A percentile compares a stretch with the other conserved stretches of the same genome.
phyloP scores from a whole-genome alignment of 2,329 filamentous ascomycete species.

The Plectosphaerella cucumerina region DNA sequence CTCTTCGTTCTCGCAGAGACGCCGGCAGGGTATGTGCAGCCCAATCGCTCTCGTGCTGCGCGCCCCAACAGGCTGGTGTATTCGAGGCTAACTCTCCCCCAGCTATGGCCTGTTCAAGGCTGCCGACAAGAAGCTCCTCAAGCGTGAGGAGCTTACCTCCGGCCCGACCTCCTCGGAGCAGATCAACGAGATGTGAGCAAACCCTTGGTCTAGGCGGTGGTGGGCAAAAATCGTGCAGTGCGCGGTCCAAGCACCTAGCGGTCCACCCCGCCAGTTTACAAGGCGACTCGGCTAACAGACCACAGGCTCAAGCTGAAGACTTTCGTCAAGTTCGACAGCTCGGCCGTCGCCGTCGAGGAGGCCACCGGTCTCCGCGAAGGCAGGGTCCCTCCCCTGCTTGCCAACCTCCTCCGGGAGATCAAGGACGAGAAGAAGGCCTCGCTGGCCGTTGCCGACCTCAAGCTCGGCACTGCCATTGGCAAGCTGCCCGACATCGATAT shows the following conservation, averaged over 20 bases:
- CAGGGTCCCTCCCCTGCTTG: slow-evolving; percentile 87
- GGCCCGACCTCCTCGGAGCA: slow-evolving; percentile 78
- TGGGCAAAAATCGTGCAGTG: too few species aligned
- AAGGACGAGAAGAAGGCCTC: slow-evolving; percentile 98
- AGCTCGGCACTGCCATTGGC: slow-evolving; percentile 86
- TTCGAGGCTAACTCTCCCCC: slow-evolving; percentile 1
- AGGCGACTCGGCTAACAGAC: slow-evolving; percentile 7
- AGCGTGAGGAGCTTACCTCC: slow-evolving; percentile 73
- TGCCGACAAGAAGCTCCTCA: slow-evolving; percentile 96
- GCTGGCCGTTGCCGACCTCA: slow-evolving; percentile 88
- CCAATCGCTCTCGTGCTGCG: not conserved
- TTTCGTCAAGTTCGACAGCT: slow-evolving; percentile 96
- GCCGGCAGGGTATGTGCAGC: slow-evolving; percentile 65
- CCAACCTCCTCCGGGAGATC: slow-evolving; percentile 77
- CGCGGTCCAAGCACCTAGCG: not conserved
- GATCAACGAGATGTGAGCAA: slow-evolving; percentile 75
- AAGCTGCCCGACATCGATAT: slow-evolving; percentile 86
- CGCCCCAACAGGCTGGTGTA: too few species aligned
- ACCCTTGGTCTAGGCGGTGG: not conserved
- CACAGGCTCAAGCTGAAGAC: slow-evolving; percentile 87
- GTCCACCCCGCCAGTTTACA: slow-evolving; percentile 8
- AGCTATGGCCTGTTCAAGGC: slow-evolving; percentile 99
- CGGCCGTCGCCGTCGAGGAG: slow-evolving; percentile 84
- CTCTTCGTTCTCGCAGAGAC: slow-evolving; percentile 93
- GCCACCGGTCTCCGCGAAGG: slow-evolving; percentile 77